Evolutionary conservation across 345 rosid species (phyloP).

Genomic region (Eucalyptus paniculata): DNA sequence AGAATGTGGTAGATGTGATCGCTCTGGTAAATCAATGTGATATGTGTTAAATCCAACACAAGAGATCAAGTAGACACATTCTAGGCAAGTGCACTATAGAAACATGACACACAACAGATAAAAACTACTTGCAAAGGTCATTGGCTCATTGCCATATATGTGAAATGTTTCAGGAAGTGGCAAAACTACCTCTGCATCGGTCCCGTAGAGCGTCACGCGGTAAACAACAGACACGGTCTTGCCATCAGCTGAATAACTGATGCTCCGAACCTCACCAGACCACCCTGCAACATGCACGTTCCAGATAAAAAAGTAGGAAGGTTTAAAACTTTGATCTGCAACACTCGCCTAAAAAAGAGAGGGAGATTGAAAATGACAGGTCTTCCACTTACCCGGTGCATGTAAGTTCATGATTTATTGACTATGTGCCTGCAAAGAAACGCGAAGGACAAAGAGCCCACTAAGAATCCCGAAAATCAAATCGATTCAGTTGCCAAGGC

Average conservation of each 20-base stretch:
- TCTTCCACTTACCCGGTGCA: slow-evolving; percentile 40
- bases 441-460: neutral
- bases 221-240: slow-evolving; percentile 70
- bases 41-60: neutral
- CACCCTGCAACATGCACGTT: slow-evolving; percentile 29
- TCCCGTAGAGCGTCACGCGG: slow-evolving; percentile 73
- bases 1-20: neutral
- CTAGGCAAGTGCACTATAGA: neutral
- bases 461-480: neutral
- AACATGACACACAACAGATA: neutral
- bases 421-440: slow-evolving; percentile 51
- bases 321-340: too few relatives aligned
- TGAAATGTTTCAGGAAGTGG: neutral
- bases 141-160: neutral
- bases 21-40: neutral
- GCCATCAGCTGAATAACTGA: slow-evolving; percentile 69
- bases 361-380: neutral
- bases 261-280: slow-evolving; percentile 83
- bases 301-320: neutral
- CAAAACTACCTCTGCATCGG: slow-evolving; percentile 72
- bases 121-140: neutral
- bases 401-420: slow-evolving; percentile 70
- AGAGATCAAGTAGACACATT: neutral
- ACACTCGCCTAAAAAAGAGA: neutral
- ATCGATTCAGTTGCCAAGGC: neutral